Evolutionary conservation across 805 yeast genomes (phyloP).

Genomic region (Cyberlindnera japonica): DNA sequence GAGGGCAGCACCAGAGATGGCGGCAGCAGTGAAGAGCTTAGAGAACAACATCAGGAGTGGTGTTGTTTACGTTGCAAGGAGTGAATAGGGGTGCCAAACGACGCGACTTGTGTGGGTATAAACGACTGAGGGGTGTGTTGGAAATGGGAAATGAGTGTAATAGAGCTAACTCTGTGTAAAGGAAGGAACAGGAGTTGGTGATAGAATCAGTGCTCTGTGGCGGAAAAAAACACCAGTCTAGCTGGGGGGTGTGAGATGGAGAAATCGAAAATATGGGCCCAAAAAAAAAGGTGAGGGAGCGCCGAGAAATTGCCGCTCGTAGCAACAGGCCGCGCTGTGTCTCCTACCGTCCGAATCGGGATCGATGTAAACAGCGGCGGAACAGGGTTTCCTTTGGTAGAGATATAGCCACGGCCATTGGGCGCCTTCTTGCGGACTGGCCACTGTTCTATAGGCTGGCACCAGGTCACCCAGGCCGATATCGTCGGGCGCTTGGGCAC

Average conservation of each 20-base stretch:
- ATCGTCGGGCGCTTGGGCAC: too few relatives aligned
- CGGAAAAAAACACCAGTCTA: conserved; percentile 1
- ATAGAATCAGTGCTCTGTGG: conserved; percentile 9
- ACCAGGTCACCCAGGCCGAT: too few relatives aligned
- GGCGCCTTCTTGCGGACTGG: too few relatives aligned
- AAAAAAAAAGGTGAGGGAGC: conserved; percentile 4
- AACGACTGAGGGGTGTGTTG: conserved; percentile 9
- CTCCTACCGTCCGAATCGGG: conserved; percentile 9
- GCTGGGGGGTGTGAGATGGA: conserved; percentile 1
- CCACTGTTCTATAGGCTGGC: too few relatives aligned
- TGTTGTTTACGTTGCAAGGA: conserved; percentile 7
- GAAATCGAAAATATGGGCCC: not conserved
- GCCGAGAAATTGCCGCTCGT: conserved; percentile 1
- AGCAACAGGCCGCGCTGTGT: conserved; percentile 1
- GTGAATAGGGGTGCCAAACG: conserved; percentile 9
- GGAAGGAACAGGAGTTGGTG: conserved; percentile 32
- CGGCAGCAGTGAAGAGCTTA: conserved; percentile 34
- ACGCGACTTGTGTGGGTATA: conserved; percentile 7
- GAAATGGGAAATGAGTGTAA: not conserved
- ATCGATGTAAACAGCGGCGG: conserved; percentile 3
- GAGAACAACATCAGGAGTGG: conserved; percentile 44
- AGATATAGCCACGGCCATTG: not conserved
- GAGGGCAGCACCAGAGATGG: conserved; percentile 40
- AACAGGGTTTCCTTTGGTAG: too few relatives aligned
- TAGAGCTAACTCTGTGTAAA: conserved; percentile 27